phyloP scores from a whole-genome alignment of 2,329 filamentous ascomycete genomes.

The Fusarium brachygibbosum region DNA sequence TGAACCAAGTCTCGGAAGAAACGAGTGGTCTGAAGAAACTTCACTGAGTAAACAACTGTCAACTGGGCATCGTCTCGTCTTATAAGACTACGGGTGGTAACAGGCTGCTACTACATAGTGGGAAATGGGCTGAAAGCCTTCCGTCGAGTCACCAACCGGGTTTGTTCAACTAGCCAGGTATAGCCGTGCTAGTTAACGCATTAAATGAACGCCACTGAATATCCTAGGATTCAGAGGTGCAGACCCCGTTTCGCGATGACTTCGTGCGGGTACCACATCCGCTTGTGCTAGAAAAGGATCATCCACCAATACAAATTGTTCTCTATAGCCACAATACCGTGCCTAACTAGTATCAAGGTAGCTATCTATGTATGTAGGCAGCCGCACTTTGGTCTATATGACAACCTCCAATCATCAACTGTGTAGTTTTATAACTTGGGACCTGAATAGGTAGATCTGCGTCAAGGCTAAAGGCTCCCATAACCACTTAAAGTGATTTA shows the following conservation, averaged over 20 bases:
- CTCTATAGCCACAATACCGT: background rate
- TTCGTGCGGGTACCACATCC: constrained; percentile 41
- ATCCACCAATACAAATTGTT: constrained; percentile 19
- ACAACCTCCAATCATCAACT: background rate
- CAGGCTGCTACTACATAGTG: constrained; percentile 10
- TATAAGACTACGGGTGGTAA: constrained; percentile 32
- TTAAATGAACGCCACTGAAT: constrained; percentile 38
- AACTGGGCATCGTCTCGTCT: constrained; percentile 11
- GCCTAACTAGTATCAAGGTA: background rate
- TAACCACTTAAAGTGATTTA: background rate
- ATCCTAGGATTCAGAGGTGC: constrained; percentile 27
- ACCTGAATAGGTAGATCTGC: background rate
- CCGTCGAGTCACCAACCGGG: constrained; percentile 18
- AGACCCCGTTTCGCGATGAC: constrained; percentile 35
- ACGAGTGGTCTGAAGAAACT: constrained; percentile 3
- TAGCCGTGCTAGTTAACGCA: constrained; percentile 24
- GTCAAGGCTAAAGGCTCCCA: background rate
- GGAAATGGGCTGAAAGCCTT: constrained; percentile 24
- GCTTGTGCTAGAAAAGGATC: constrained; percentile 15
- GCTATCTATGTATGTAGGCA: constrained; percentile 7
- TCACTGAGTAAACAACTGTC: background rate
- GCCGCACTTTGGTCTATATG: background rate
- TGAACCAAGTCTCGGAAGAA: background rate
- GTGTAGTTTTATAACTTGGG: background rate
- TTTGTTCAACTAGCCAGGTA: constrained; percentile 31